Percentiles rank a stretch among this genome's conserved stretches.
Conservation (phyloP, 1,284 basidiomycete genomes). For the Mycosarcoma maydis region DNA sequence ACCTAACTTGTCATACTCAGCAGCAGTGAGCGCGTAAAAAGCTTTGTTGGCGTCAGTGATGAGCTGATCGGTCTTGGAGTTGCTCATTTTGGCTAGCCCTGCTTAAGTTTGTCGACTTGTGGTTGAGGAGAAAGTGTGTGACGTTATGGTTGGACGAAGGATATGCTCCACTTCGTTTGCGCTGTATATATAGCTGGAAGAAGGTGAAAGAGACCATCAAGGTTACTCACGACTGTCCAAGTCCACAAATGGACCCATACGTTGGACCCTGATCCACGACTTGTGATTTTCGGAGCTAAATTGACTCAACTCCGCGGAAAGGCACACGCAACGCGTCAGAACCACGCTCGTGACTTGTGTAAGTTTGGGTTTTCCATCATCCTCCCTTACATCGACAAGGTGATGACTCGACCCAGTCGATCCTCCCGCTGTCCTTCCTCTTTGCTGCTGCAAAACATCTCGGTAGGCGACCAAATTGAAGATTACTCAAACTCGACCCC, state of each 20-base stretch:
- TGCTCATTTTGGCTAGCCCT: constrained; percentile 7
- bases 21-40: constrained; percentile 43
- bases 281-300: no score
- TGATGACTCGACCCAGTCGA: background rate
- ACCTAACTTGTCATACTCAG: constrained; percentile 43
- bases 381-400: background rate
- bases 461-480: no score
- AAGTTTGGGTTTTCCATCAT: no score
- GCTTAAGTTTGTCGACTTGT: background rate
- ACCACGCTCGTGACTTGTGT: no score
- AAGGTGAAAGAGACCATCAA: background rate
- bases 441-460: no score
- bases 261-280: no score
- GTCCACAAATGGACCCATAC: constrained; percentile 7
- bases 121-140: background rate
- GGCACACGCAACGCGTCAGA: background rate
- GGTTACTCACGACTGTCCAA: background rate
- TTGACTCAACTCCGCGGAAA: background rate
- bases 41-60: constrained; percentile 39
- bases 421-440: no score
- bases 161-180: background rate
- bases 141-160: background rate
- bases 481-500: no score
- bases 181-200: background rate
- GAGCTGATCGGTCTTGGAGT: constrained; percentile 11